A percentile compares a stretch with the other conserved stretches of the same genome.
Evolutionary conservation across 1,284 basidiomycete genomes (phyloP).

Genomic region (Wallemia hederae): DNA sequence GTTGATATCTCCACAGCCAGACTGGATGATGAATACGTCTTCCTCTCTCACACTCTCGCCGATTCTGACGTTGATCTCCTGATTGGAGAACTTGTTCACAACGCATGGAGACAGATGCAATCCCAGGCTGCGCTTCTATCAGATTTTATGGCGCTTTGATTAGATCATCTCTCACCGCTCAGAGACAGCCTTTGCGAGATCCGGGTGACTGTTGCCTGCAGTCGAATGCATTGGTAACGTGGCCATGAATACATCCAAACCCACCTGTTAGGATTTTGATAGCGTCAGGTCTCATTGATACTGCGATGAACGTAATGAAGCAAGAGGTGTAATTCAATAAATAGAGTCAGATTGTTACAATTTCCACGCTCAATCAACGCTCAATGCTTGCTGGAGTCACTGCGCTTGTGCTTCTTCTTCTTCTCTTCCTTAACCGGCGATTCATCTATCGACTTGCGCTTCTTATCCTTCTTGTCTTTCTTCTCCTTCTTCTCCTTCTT

Average conservation of each 20-base stretch:
- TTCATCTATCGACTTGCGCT: background rate
- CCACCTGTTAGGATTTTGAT: background rate
- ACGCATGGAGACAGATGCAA: constrained; percentile 66
- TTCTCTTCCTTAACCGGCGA: background rate
- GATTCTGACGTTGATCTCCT: constrained; percentile 75
- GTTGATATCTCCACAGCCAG: constrained; percentile 43
- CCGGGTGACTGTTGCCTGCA: constrained; percentile 90
- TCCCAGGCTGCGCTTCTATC: constrained; percentile 38
- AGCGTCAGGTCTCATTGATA: background rate
- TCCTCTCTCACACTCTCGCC: constrained; percentile 86
- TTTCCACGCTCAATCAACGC: too few species aligned
- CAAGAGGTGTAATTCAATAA: background rate
- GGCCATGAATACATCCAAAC: background rate
- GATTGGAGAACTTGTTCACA: constrained; percentile 86
- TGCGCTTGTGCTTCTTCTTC: background rate
- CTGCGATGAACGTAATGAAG: background rate
- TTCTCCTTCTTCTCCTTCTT: background rate
- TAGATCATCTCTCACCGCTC: constrained; percentile 42
- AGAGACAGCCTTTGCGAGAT: constrained; percentile 76
- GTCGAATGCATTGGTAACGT: too few species aligned
- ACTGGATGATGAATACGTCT: constrained; percentile 88
- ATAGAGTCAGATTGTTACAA: background rate
- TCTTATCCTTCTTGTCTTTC: background rate
- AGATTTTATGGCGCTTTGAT: background rate
- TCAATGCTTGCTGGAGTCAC: too few species aligned